These are phyloP conservation scores for Actinidia chinensis DNA, from an alignment of 179 eudicot genomes.

Conservation along the genomic window DNA sequence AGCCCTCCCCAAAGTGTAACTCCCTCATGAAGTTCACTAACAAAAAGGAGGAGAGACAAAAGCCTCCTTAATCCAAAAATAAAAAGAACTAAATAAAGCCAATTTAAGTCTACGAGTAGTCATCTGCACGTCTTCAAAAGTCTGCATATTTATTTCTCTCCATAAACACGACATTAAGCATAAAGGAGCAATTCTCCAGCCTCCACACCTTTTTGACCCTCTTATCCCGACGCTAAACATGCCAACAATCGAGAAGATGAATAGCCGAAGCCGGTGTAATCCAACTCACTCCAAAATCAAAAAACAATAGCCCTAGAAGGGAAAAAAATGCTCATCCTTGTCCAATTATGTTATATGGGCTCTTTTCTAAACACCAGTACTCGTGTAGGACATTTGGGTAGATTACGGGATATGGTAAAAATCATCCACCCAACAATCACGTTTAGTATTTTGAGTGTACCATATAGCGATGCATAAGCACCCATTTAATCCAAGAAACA, in stretches of 20 bases:
- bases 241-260: too few relatives aligned
- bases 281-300: too few relatives aligned
- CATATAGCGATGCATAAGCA: background rate
- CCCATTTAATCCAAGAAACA: too few relatives aligned
- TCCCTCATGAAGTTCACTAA: background rate
- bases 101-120: background rate
- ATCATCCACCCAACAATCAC: background rate
- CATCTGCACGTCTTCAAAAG: background rate
- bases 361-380: background rate
- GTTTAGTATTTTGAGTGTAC: background rate
- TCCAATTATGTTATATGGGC: background rate
- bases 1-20: background rate
- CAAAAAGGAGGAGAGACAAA: background rate
- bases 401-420: background rate
- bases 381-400: background rate
- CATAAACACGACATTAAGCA: background rate
- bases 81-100: background rate
- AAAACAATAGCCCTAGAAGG: background rate
- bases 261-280: too few relatives aligned
- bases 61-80: background rate
- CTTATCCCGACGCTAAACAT: background rate
- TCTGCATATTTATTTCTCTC: background rate
- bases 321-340: background rate
- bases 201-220: background rate
- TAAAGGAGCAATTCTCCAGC: background rate